phyloP scores from a whole-genome alignment of 2,329 filamentous ascomycete genomes.

The Exophiala viscosa region DNA sequence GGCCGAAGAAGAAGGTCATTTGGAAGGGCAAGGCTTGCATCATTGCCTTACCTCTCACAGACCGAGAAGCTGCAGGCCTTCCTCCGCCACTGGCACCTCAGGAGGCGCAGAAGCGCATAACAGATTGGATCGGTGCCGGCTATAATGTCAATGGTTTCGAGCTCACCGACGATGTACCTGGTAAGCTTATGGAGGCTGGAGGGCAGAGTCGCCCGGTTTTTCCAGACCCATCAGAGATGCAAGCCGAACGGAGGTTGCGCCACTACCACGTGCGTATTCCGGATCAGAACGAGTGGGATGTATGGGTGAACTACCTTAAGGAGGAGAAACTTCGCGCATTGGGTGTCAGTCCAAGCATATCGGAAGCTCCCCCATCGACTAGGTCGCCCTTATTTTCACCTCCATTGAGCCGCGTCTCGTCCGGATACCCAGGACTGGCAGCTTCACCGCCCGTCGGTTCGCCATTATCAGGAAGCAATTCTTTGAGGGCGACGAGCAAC shows the following conservation, averaged over 20 bases:
- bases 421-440: constrained; percentile 69
- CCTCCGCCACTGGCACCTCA: constrained; percentile 37
- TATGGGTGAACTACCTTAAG: constrained; percentile 75
- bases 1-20: constrained; percentile 65
- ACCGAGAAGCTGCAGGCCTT: constrained; percentile 56
- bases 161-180: constrained; percentile 25
- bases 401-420: constrained; percentile 65
- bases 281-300: constrained; percentile 60
- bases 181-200: constrained; percentile 1
- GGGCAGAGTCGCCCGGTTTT: constrained; percentile 43
- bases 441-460: constrained; percentile 82
- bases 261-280: constrained; percentile 41
- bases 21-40: constrained; percentile 74
- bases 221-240: constrained; percentile 40
- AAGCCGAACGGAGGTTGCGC: constrained; percentile 34
- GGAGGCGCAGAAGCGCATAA: constrained; percentile 39
- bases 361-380: constrained; percentile 61
- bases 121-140: constrained; percentile 42
- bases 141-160: constrained; percentile 43
- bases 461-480: constrained; percentile 71
- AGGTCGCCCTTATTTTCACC: constrained; percentile 58
- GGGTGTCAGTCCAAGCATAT: constrained; percentile 75
- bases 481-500: constrained; percentile 57
- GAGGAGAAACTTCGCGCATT: constrained; percentile 91
- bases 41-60: constrained; percentile 65